Evolutionary conservation across 2,329 filamentous ascomycete genomes (phyloP), one percentile per base, ranked within the genome.

Genomic region (Cryoendolithus antarcticus): DNA sequence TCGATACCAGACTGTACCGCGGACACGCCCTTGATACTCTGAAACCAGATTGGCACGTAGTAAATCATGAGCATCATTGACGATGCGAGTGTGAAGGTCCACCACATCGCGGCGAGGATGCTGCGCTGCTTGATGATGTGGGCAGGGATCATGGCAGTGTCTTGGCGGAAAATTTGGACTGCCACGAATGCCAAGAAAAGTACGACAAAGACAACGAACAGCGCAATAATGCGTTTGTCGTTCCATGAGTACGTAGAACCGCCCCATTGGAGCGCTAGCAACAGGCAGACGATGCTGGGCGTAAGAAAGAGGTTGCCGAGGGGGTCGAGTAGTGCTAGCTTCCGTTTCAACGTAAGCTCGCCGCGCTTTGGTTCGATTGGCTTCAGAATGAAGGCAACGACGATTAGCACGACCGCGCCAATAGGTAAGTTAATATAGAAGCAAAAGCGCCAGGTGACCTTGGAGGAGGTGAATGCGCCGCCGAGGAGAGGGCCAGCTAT

Each of bases 221-320:
- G 59, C 1, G 57, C 63, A 38, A 70, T 66, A 51, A 71, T 64
- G 30, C 60, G 57, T 13, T 54, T 62, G 43, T 55, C 59, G n/a
- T 49, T 51, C 66, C 67, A 71, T 1, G 47, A 48, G 43, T 68
- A 70, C 40, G 58, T 64, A 41, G 56, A 57, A 28, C 66, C 66
- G 38, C 67, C 65, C 64, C 63, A 67, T 39, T 66, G 62, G 5
- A 69, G 53, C 24, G 65, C 65, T 32, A 69, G 60, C n/a, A 67
- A 51, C 27, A 66, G 45, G 44, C 60, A 64, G 37, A 66, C 53
- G 39, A 66, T 55, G 19, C 53, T 55, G 0, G 59, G 60, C 9
- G 65, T 42, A 2, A 53, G 35, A 15, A 64, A 39, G 10, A 57
- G 44, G 1, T 57, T 62, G 4, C 65, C 65, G 9, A 60, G 42